These are phyloP conservation scores for Geoglossum cookeanum DNA, from an alignment of 2,329 filamentous ascomycete species.

Conservation along the genomic window DNA sequence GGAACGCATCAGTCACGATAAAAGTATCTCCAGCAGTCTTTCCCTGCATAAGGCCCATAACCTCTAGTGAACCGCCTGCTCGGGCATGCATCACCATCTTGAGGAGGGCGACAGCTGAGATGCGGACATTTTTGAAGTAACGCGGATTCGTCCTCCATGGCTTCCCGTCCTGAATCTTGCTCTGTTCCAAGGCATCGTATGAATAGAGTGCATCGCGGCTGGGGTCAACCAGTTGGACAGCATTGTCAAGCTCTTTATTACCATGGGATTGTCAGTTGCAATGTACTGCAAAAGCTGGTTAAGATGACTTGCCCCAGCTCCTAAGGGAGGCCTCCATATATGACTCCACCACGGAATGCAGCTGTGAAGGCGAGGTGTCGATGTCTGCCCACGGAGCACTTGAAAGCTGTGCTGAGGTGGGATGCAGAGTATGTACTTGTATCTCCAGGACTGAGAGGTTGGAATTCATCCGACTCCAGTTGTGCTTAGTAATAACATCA, in stretches of 20 bases:
- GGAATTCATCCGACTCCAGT: not conserved
- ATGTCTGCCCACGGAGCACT: too few relatives aligned
- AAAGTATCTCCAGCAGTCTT: conserved; percentile 74
- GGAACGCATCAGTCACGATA: conserved; percentile 84
- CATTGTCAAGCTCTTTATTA: conserved; percentile 64
- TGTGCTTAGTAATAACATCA: conserved; percentile 12
- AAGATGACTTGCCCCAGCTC: conserved; percentile 35
- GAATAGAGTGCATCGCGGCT: conserved; percentile 80
- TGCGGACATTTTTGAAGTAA: conserved; percentile 85
- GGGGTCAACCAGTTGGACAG: conserved; percentile 64
- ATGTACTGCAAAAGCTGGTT: not conserved
- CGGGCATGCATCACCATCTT: conserved; percentile 99
- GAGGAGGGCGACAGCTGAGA: conserved; percentile 80
- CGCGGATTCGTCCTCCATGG: conserved; percentile 66
- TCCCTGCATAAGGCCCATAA: conserved; percentile 97
- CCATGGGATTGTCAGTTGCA: not conserved
- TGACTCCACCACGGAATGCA: not conserved
- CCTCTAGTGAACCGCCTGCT: conserved; percentile 77
- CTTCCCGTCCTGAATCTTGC: conserved; percentile 39
- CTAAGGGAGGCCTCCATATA: conserved; percentile 37
- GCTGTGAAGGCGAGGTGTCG: not conserved
- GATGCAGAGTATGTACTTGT: too few relatives aligned
- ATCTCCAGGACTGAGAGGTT: conserved; percentile 2
- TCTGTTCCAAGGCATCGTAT: conserved; percentile 53
- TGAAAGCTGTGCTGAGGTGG: too few relatives aligned